Base-by-base conservation (phyloP, 1,139 yeast genomes). In the Kodamaea plutei region DNA sequence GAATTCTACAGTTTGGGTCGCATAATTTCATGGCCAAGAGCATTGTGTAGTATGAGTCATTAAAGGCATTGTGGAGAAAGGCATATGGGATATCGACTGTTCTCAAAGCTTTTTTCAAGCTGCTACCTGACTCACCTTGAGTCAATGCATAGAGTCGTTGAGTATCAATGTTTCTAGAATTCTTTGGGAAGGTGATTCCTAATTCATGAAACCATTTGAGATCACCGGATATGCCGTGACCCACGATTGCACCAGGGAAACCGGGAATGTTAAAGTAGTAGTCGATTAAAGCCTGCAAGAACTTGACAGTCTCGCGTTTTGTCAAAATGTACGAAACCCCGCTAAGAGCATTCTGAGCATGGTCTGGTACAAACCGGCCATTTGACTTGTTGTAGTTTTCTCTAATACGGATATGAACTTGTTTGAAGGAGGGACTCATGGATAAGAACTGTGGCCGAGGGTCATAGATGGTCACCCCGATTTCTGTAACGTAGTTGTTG, bases 51-150 rank as follows among this genome's bases (percentile, higher is more conserved):
- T 79, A 79, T 2, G 93, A 79, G 52, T 84, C 95, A 48, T 84
- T 84, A n/a, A 84, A 89, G 2, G 89, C 94, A 48, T 84, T 84
- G 49, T 84, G 94, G 28, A 83, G 56, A 39, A 65, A 72, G 1
- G 80, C 68, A 48, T 77, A 76, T 0, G 88, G 85, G 5, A 84
- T 64, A 6, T 67, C 61, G 16, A 79, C 60, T 30, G 64, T 54
- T 28, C 69, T 59, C 14, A 83, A 58, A 2, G 78, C 64, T 28
- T 66, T 73, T 6, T 72, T 69, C 31, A 84, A 56, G 10, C 73
- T 68, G 8, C 70, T 55, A 17, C 76, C 76, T 15, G 56, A 52
- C 12, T 53, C 44, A 4, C 73, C 66, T 28, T 66, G 58, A 4
- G 75, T 58, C 6, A 61, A 46, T 5, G 58, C 51, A 62, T 73